phyloP scores from a whole-genome alignment of 2,329 filamentous ascomycete species.

The Calonectria pseudoturangicola region DNA sequence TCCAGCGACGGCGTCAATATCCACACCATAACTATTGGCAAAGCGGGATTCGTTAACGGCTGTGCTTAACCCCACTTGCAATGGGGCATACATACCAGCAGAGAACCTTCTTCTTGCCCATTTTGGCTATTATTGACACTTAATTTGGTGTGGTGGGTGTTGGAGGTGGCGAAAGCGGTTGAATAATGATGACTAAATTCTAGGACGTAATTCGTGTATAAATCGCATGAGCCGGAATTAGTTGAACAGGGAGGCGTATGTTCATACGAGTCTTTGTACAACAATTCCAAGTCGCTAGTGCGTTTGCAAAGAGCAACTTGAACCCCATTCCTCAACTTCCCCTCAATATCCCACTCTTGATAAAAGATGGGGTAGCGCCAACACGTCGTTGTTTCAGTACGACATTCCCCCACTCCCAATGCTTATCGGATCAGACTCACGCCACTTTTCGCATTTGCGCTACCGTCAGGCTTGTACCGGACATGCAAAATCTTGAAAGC shows the following conservation, averaged over 20 bases:
- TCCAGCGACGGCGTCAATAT: conserved; percentile 85
- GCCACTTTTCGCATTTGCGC: conserved; percentile 2
- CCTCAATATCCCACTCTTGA: conserved; percentile 24
- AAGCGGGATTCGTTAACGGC: not conserved
- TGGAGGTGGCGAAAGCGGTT: not conserved
- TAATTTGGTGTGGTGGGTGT: conserved; percentile 4
- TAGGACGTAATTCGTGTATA: conserved; percentile 11
- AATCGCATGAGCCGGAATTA: not conserved
- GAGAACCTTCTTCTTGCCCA: conserved; percentile 62
- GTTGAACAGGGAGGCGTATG: conserved; percentile 6
- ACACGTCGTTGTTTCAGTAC: not conserved
- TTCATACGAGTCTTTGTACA: conserved; percentile 16
- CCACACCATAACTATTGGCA: conserved; percentile 76
- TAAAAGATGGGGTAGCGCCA: conserved; percentile 12
- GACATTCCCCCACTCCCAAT: not conserved
- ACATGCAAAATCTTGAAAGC: not conserved
- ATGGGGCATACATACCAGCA: conserved; percentile 42
- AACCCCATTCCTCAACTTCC: conserved; percentile 17
- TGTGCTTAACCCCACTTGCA: not conserved
- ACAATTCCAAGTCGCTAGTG: conserved; percentile 7
- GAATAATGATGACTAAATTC: conserved; percentile 20
- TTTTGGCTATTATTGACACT: conserved; percentile 35
- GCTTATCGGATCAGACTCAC: conserved; percentile 19
- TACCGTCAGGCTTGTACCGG: not conserved
- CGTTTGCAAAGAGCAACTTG: not conserved